A percentile compares a stretch with the other conserved stretches of the same genome.
Evolutionary conservation across 2,329 filamentous ascomycete species (phyloP).

Genomic region (Aphanocladium album): DNA sequence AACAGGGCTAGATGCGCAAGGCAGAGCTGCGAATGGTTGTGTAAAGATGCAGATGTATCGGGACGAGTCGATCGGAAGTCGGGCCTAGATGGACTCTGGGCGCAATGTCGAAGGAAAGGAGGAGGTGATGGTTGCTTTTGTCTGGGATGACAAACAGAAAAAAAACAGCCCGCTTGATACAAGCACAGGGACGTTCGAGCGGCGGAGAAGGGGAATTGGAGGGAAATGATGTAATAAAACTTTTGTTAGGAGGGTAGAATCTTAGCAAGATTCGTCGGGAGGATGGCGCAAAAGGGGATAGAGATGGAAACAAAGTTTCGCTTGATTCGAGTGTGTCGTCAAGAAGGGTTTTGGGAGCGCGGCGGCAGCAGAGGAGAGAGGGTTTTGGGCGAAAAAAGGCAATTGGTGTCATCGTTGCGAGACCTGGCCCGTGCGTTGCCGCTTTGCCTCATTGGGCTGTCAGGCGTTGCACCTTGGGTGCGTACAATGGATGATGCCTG

Average conservation of each 20-base stretch:
- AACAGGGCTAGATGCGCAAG: background rate
- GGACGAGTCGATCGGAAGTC: background rate
- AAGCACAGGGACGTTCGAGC: conserved; percentile 1
- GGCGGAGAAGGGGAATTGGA: conserved; percentile 13
- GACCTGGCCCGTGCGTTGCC: conserved; percentile 8
- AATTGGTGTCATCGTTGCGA: conserved; percentile 1
- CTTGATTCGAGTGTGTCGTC: conserved; percentile 8
- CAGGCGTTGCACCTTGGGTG: background rate
- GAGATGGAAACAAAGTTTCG: conserved; percentile 6
- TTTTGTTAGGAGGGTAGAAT: conserved; percentile 12
- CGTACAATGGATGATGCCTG: background rate
- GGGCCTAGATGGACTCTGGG: background rate
- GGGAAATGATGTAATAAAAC: conserved; percentile 10
- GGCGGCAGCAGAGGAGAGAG: conserved; percentile 5
- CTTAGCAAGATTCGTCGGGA: conserved; percentile 7
- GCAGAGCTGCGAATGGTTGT: background rate
- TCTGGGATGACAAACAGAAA: conserved; percentile 13
- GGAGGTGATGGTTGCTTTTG: background rate
- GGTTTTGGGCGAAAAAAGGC: conserved; percentile 9
- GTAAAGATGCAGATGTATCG: background rate
- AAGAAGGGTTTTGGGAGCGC: conserved; percentile 6
- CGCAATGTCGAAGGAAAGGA: conserved; percentile 2
- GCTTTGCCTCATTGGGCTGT: background rate
- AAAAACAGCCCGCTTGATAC: conserved; percentile 10
- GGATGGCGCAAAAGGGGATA: conserved; percentile 8